phyloP scores from a whole-genome alignment of 2,329 filamentous ascomycete species.

The Colletotrichum lupini region DNA sequence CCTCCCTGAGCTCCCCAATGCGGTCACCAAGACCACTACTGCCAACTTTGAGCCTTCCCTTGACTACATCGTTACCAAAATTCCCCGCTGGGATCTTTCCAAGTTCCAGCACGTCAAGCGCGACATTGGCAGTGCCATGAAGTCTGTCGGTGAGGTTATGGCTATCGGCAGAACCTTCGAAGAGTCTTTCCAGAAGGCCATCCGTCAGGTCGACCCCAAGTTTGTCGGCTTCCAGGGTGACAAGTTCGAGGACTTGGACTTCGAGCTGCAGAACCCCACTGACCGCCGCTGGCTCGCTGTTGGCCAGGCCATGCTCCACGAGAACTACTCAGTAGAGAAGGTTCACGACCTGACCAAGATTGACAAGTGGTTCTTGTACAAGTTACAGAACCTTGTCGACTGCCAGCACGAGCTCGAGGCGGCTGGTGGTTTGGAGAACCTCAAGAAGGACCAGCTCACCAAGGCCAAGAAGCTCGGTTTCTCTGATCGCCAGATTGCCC shows the following conservation, averaged over 20 bases:
- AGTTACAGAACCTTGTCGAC: constrained; percentile 96
- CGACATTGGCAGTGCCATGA: constrained; percentile 98
- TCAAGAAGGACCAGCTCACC: constrained; percentile 89
- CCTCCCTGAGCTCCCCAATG: constrained; percentile 94
- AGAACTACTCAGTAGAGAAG: constrained; percentile 92
- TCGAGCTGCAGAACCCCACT: constrained; percentile 89
- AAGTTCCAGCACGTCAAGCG: constrained; percentile 99
- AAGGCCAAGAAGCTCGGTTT: constrained; percentile 98
- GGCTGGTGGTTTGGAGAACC: constrained; percentile 81
- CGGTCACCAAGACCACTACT: constrained; percentile 97
- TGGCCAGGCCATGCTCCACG: constrained; percentile 97
- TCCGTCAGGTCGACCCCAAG: constrained; percentile 93
- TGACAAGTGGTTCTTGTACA: constrained; percentile 99
- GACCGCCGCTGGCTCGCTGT: constrained; percentile 98
- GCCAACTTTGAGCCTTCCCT: constrained; percentile 98
- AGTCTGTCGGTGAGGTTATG: constrained; percentile 99
- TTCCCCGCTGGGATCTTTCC: constrained; percentile 96
- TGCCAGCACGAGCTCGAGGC: constrained; percentile 87
- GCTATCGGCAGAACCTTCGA: constrained; percentile 98
- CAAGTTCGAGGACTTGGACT: constrained; percentile 92
- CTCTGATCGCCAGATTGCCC: constrained; percentile 94
- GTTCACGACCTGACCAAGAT: constrained; percentile 97
- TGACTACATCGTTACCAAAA: constrained; percentile 99
- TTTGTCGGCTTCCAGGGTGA: constrained; percentile 96
- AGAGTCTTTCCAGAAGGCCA: constrained; percentile 99